Evolutionary conservation across 2,329 filamentous ascomycete genomes (phyloP).

Genomic region (Cephalotrichum gorgonifer): DNA sequence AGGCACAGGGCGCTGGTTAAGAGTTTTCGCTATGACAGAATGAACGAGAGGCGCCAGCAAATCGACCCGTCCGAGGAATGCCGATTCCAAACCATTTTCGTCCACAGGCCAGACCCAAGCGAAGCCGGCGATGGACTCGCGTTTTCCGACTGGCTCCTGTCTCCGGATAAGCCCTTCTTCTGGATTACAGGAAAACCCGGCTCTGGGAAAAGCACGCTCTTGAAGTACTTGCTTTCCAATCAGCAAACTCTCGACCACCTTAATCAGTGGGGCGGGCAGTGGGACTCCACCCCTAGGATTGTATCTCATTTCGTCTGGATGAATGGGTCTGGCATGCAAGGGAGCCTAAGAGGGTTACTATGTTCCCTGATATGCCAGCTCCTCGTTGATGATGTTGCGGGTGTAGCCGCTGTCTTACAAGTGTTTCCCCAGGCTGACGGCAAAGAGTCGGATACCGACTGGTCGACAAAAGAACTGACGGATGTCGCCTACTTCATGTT

Average conservation of each 20-base stretch:
- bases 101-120: too few relatives aligned
- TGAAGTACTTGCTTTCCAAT: conserved; percentile 12
- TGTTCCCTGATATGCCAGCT: background rate
- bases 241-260: conserved; percentile 10
- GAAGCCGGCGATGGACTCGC: too few relatives aligned
- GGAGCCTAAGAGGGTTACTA: background rate
- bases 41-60: too few relatives aligned
- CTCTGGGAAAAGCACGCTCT: conserved; percentile 14
- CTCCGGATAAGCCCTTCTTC: too few relatives aligned
- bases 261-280: background rate
- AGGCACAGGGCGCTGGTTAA: too few relatives aligned
- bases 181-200: conserved; percentile 16
- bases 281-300: background rate
- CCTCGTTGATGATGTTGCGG: background rate
- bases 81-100: too few relatives aligned
- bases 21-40: too few relatives aligned
- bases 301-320: background rate
- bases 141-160: too few relatives aligned
- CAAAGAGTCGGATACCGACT: background rate
- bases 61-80: too few relatives aligned
- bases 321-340: background rate
- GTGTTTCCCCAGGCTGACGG: background rate
- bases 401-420: background rate
- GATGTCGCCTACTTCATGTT: background rate
- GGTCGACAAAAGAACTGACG: background rate